phyloP scores from a whole-genome alignment of 1,284 basidiomycete species.

The Exobasidium rhododendri region DNA sequence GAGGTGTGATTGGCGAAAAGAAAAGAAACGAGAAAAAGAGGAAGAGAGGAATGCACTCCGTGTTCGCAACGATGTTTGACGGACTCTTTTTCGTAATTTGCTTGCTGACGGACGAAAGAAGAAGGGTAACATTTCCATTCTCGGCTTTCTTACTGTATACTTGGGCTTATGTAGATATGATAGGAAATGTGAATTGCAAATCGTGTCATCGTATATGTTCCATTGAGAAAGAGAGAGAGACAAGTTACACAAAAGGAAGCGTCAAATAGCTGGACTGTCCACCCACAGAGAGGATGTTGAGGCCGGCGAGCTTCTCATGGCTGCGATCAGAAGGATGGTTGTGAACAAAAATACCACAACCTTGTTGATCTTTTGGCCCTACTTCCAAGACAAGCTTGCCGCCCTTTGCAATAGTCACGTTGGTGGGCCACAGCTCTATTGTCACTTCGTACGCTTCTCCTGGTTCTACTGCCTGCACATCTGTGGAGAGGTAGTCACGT shows the following conservation, averaged over 20 bases:
- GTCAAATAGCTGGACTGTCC: background rate
- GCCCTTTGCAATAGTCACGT: conserved; percentile 41
- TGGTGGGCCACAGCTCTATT: conserved; percentile 55
- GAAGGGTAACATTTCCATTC: no score
- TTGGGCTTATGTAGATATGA: background rate
- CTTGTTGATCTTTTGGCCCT: conserved; percentile 25
- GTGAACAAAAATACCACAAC: conserved; percentile 18
- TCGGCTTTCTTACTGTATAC: no score
- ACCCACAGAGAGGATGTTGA: conserved; percentile 16
- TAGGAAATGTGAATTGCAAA: background rate
- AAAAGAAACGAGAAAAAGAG: no score
- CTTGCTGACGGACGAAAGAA: no score
- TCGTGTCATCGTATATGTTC: background rate
- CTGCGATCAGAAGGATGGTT: conserved; percentile 17
- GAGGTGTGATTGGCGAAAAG: no score
- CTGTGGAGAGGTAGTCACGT: conserved; percentile 44
- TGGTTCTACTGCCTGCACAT: conserved; percentile 35
- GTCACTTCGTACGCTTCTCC: conserved; percentile 35
- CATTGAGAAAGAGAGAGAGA: background rate
- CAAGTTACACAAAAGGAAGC: conserved; percentile 2
- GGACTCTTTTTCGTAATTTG: no score
- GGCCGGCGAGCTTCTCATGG: conserved; percentile 14
- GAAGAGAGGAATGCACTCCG: no score
- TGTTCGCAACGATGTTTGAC: no score
- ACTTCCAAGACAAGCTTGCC: conserved; percentile 47